Base-by-base conservation (phyloP, 2,329 filamentous ascomycete species). In the Trichoderma sp. region DNA sequence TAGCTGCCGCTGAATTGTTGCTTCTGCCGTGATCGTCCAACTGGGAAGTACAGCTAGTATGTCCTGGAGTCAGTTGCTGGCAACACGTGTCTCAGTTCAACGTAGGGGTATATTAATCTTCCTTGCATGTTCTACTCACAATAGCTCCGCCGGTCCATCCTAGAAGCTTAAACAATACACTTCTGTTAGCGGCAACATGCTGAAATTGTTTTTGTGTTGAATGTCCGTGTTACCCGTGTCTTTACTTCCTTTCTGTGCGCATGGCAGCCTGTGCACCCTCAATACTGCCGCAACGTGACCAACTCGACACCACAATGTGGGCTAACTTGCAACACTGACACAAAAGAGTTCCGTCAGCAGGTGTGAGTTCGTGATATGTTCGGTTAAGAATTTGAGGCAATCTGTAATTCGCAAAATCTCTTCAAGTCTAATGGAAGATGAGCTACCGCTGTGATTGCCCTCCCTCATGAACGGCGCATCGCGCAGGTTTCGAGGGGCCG, bases 231-330 rank as follows among this genome's bases (percentile, higher is more conserved):
- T 50, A 50, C 21, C 57, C 26, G 9, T n/a, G 21, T 41, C 17
- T 15, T 15, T 50, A 26, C 30, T 26, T 15, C 14, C 15, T 4
- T 19, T 34, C 28, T 17, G 30, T 26, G 44, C 45, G 15, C 57
- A 60, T 60, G 44, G 21, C 28, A 48, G 30, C 45, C 15, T 41
- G 39, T 41, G 39, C 30, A 55, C 30, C 57, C 39, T 3, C 17
- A 50, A n/a, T 41, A 30, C 24, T 21, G 17, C 19, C 57, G 44
- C 21, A 60, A 24, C 30, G 57, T 60, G 57, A 60, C 57, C 30
- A 41, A 30, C 45, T 50, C 17, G 30, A 39, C 30, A 50, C 45
- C 45, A 50, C 57, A 17, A n/a, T 47, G 7, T n/a, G 19, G 19
- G 2, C 28, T 41, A 15, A 30, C 2, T 41, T 26, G 28, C 17